phyloP scores from a whole-genome alignment of 495 filamentous ascomycete genomes.

The Filosporella fistucella region DNA sequence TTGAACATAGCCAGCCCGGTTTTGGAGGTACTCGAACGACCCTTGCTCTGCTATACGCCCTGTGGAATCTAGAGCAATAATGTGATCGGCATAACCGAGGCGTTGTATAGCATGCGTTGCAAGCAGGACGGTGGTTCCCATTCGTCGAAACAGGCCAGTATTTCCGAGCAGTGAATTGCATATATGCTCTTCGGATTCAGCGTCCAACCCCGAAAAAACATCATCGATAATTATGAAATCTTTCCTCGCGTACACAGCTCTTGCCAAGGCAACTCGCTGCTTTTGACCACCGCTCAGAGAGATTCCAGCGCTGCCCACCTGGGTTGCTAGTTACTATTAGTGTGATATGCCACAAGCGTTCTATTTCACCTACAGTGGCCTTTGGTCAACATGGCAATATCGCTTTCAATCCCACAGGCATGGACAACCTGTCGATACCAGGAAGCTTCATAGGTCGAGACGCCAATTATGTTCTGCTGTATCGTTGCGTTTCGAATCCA shows the following conservation, averaged over 20 bases:
- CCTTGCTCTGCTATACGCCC: conserved; percentile 47
- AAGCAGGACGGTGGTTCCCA: conserved; percentile 37
- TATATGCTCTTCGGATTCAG: conserved; percentile 53
- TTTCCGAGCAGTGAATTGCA: conserved; percentile 49
- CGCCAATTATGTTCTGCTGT: conserved; percentile 29
- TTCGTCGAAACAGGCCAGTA: conserved; percentile 44
- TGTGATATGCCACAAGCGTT: neutral
- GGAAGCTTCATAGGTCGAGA: conserved; percentile 34
- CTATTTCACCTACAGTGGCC: conserved; percentile 46
- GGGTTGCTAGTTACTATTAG: conserved; percentile 19
- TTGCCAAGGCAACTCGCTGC: conserved; percentile 48
- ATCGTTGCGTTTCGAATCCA: conserved; percentile 56
- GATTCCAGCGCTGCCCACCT: conserved; percentile 51
- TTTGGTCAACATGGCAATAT: conserved; percentile 48
- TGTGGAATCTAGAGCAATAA: conserved; percentile 42
- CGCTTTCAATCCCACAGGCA: conserved; percentile 57
- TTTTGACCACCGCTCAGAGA: conserved; percentile 54
- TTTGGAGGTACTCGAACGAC: conserved; percentile 39
- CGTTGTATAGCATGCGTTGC: conserved; percentile 34
- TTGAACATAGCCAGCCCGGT: conserved; percentile 44
- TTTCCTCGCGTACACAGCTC: conserved; percentile 53
- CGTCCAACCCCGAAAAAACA: conserved; percentile 58
- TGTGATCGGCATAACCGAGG: conserved; percentile 45
- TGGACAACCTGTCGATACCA: conserved; percentile 61
- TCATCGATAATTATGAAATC: conserved; percentile 56